Evolutionary conservation across 140 eudicot genomes (phyloP).

Genomic region (Flaveria floridana): DNA sequence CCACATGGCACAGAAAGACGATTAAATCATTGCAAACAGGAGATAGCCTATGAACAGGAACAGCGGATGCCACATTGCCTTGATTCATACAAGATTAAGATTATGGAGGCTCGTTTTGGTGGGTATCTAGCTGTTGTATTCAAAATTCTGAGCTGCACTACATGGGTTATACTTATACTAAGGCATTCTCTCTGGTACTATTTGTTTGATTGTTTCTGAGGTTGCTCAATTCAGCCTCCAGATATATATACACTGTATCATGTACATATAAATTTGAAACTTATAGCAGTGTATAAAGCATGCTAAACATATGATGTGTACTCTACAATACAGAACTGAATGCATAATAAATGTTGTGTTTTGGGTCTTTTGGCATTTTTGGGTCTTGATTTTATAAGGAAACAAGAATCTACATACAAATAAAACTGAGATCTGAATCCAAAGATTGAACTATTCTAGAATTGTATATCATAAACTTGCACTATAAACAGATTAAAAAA

Average conservation of each 20-base stretch:
- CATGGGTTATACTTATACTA: background rate
- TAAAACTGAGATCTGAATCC: background rate
- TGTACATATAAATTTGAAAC: constrained; percentile 12
- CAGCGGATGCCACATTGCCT: background rate
- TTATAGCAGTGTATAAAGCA: background rate
- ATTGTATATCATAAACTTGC: background rate
- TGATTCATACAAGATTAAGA: constrained; percentile 4
- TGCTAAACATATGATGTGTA: constrained; percentile 14
- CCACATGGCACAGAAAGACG: constrained; percentile 60
- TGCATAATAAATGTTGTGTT: constrained; percentile 18
- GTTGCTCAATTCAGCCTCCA: constrained; percentile 17
- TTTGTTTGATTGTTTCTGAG: constrained; percentile 9
- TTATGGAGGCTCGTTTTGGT: background rate
- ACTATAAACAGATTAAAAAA: constrained; percentile 18
- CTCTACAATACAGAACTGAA: background rate
- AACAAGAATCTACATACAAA: background rate
- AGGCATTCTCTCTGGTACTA: background rate
- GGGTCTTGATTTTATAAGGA: background rate
- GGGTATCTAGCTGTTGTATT: constrained; percentile 13
- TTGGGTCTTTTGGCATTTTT: constrained; percentile 21
- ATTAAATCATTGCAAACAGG: constrained; percentile 52
- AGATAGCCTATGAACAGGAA: constrained; percentile 22
- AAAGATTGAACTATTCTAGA: constrained; percentile 16
- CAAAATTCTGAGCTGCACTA: constrained; percentile 17
- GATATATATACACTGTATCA: constrained; percentile 6